These are phyloP conservation scores for Echium plantagineum DNA, from an alignment of 257 asterid species.

Conservation along the genomic window DNA sequence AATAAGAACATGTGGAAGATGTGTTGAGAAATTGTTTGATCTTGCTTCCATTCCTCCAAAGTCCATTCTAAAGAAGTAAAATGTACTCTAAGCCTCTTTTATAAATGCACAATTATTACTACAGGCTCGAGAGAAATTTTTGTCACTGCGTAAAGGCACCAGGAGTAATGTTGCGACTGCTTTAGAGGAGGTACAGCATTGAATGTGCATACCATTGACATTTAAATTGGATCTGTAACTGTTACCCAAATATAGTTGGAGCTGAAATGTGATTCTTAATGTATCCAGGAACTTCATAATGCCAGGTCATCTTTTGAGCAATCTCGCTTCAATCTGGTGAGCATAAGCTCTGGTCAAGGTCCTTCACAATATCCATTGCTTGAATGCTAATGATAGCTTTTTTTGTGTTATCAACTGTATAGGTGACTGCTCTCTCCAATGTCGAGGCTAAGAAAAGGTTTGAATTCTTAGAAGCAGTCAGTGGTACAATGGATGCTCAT, in stretches of 20 bases:
- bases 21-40: not conserved
- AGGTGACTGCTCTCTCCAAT: slow-evolving; percentile 61
- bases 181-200: slow-evolving; percentile 68
- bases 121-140: slow-evolving; percentile 94
- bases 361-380: not conserved
- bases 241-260: too few species aligned
- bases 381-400: not conserved
- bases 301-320: slow-evolving; percentile 90
- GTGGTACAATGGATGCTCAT: slow-evolving; percentile 72
- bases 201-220: not conserved
- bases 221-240: not conserved
- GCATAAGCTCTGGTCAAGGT: slow-evolving; percentile 6
- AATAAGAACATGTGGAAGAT: not conserved
- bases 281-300: slow-evolving; percentile 77
- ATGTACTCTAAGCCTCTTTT: slow-evolving; percentile 6
- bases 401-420: not conserved
- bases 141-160: slow-evolving; percentile 89
- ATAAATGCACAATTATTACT: slow-evolving; percentile 10
- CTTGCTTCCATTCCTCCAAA: not conserved
- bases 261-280: slow-evolving; percentile 14
- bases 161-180: slow-evolving; percentile 67
- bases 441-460: slow-evolving; percentile 69
- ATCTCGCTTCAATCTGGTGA: slow-evolving; percentile 87
- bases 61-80: not conserved
- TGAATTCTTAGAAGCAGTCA: slow-evolving; percentile 65